Evolutionary conservation across 768 basidiomycete genomes (phyloP), one percentile per base, ranked within the genome.

Genomic region (Hemileccinum impolitum): DNA sequence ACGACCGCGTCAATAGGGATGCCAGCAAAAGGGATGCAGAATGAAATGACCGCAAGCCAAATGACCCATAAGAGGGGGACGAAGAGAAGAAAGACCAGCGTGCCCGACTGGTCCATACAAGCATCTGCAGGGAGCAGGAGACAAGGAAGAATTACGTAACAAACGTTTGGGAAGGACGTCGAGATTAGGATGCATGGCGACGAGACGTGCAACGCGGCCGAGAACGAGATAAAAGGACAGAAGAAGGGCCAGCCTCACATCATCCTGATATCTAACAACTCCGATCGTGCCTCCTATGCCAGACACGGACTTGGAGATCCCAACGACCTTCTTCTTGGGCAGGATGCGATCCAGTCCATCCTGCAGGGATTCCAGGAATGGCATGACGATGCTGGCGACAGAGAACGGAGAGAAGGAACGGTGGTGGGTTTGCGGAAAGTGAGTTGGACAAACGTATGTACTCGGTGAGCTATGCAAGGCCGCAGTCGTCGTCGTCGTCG

Each of bases 11-110:
- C 54, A 60, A 48, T 36, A 45, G 39, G 35, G 3, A 23, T 50
- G 52, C 28, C 59, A 23, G 11, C 9, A 15, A 11, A 15, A 56
- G 5, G 45, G 1, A 57, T 37, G 26, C 19, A n/a, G 28, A 65
- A 58, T 1, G 40, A 36, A 54, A 68, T 57, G 64, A 88, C 86
- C 84, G 83, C 84, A 58, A 86, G 77, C 83, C 83, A 86, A 58
- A 82, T 51, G 39, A 80, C 69, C 76, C 77, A 86, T 50, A 82
- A 63, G 32, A 82, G 44, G n/a, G 85, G 86, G 21, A 87, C 67
- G 62, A 85, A 72, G 55, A 85, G 77, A 53, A 87, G 74, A 47
- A 86, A 77, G 52, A 79, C 75, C 59, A 86, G 76, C 46, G 70
- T 63, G 36, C 71, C 77, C 68, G 65, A 73, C 70, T 70, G 62